phyloP scores from a whole-genome alignment of 163 green algal species.

The Scenedesmus sp. region DNA sequence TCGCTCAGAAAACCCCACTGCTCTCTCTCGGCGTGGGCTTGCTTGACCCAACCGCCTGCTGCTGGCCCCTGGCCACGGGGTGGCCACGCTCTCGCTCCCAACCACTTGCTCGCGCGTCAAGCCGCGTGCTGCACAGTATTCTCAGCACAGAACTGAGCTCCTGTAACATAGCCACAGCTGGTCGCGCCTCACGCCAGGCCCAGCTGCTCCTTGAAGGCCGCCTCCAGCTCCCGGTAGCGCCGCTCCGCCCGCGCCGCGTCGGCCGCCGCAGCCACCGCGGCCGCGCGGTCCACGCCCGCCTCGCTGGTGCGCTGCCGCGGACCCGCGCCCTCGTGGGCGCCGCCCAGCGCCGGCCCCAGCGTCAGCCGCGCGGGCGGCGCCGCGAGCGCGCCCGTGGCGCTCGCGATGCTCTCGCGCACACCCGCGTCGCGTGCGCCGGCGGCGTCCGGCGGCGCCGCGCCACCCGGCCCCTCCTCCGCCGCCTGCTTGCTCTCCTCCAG shows the following conservation, averaged over 20 bases:
- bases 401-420: background rate
- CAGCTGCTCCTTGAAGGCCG: conserved; percentile 22
- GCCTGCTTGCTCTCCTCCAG: conserved; percentile 48
- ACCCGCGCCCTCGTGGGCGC: background rate
- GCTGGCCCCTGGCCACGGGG: too few species aligned
- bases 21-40: too few species aligned
- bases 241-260: conserved; percentile 6
- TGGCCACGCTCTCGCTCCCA: too few species aligned
- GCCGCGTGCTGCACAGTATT: too few species aligned
- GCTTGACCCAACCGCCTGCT: too few species aligned
- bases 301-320: background rate
- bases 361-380: background rate
- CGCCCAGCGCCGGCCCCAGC: background rate
- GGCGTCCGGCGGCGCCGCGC: conserved; percentile 38
- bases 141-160: too few species aligned
- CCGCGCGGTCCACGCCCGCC: background rate
- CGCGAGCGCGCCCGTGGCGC: background rate
- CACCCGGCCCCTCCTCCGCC: conserved; percentile 47
- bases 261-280: background rate
- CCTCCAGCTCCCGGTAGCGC: conserved; percentile 31
- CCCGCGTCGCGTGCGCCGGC: background rate
- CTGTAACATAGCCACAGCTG: too few species aligned
- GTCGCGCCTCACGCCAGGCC: conserved; percentile 21
- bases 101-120: too few species aligned
- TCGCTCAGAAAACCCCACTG: too few species aligned